A percentile compares a stretch with the other conserved stretches of the same genome.
Evolutionary conservation across 2,329 filamentous ascomycete species (phyloP).

Genomic region (Colletotrichum chrysophilum): DNA sequence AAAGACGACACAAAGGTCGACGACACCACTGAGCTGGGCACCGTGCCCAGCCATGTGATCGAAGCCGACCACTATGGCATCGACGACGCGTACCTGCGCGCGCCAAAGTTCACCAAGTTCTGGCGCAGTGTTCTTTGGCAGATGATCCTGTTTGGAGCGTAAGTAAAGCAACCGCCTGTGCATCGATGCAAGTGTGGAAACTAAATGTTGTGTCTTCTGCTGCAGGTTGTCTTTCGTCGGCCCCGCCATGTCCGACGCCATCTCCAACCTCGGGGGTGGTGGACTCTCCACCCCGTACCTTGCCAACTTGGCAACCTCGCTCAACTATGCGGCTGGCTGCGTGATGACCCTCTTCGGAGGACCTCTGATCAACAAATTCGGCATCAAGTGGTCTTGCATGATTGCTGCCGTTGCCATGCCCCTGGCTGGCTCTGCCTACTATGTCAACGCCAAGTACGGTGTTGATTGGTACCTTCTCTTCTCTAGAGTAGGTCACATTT

Average conservation of each 20-base stretch:
- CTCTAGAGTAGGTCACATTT: slow-evolving; percentile 21
- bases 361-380: slow-evolving; percentile 42
- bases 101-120: not conserved
- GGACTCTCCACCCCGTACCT: slow-evolving; percentile 13
- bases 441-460: slow-evolving; percentile 32
- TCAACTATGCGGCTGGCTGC: slow-evolving; percentile 2
- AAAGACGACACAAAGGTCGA: not conserved
- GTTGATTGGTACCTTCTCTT: slow-evolving; percentile 35
- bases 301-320: slow-evolving; percentile 6
- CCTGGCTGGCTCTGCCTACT: slow-evolving; percentile 37
- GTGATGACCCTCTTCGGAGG: slow-evolving; percentile 30
- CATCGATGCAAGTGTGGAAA: not conserved
- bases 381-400: slow-evolving; percentile 40
- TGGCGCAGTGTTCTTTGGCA: slow-evolving; percentile 4
- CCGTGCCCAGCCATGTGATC: not conserved
- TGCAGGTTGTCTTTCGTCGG: slow-evolving; percentile 8
- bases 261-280: slow-evolving; percentile 12
- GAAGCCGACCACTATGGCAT: not conserved
- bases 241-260: slow-evolving; percentile 14
- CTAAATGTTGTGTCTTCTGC: not conserved
- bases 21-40: not conserved
- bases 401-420: slow-evolving; percentile 38
- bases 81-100: not conserved
- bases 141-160: slow-evolving; percentile 14
- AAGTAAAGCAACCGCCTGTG: not conserved